phyloP scores from a whole-genome alignment of 116 monocot species.

The Phalaenopsis hybrid region DNA sequence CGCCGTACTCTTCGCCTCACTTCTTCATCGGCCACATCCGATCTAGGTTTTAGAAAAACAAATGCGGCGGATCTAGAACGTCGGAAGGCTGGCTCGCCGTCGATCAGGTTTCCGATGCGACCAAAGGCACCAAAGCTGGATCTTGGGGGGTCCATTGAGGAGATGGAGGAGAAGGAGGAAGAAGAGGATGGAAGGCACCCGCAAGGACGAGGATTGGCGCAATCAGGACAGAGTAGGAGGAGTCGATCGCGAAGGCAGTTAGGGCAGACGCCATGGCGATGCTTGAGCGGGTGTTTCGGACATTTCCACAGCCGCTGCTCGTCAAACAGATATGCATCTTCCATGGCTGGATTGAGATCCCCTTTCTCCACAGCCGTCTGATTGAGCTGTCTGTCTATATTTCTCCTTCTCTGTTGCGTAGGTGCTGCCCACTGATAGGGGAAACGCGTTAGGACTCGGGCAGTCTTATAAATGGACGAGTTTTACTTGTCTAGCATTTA shows the following conservation, averaged over 20 bases:
- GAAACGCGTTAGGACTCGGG: background rate
- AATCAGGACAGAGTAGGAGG: conserved; percentile 44
- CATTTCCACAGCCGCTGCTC: conserved; percentile 6
- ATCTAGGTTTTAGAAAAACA: conserved; percentile 3
- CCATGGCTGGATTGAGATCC: background rate
- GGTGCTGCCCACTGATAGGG: background rate
- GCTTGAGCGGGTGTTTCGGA: conserved; percentile 20
- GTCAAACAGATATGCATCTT: background rate
- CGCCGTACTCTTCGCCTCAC: background rate
- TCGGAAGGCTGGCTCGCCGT: conserved; percentile 41
- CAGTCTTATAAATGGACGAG: background rate
- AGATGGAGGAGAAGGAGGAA: conserved; percentile 24
- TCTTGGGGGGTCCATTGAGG: conserved; percentile 13
- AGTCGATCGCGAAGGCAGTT: conserved; percentile 46
- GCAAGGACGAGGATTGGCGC: conserved; percentile 32
- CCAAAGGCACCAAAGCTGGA: conserved; percentile 36
- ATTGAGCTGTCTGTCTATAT: background rate
- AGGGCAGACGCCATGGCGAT: conserved; percentile 41
- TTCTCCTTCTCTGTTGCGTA: background rate
- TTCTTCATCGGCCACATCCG: conserved; percentile 2
- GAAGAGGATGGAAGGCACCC: conserved; percentile 20
- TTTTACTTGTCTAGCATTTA: background rate
- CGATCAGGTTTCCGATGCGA: conserved; percentile 41
- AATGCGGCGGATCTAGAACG: conserved; percentile 44
- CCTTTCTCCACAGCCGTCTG: background rate